Conservation (phyloP, 257 asterid species). For the Cinchona pubescens region DNA sequence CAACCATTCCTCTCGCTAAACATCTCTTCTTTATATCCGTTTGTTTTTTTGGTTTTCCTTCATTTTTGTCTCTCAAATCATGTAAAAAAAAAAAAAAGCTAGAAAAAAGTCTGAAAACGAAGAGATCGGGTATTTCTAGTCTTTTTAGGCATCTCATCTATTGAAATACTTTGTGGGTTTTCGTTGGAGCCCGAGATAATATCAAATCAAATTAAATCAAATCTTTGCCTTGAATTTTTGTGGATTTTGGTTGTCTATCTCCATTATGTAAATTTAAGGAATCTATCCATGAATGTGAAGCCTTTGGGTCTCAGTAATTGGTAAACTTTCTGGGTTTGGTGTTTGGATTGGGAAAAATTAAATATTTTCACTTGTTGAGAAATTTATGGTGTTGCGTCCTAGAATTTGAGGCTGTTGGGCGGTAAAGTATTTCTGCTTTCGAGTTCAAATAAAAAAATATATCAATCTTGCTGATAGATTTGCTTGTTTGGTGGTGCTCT, state of each 20-base stretch:
- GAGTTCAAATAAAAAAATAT: background rate
- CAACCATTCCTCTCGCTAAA: conserved; percentile 92
- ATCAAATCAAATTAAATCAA: too few relatives aligned
- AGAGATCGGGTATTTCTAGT: background rate
- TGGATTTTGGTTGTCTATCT: background rate
- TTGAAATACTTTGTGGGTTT: conserved; percentile 6
- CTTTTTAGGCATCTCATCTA: background rate
- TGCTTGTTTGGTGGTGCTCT: background rate
- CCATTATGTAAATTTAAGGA: background rate
- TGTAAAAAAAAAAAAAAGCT: conserved; percentile 19
- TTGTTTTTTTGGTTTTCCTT: background rate
- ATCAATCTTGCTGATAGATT: background rate
- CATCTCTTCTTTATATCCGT: background rate
- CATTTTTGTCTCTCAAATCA: conserved; percentile 16
- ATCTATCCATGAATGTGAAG: background rate
- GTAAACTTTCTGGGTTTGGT: background rate
- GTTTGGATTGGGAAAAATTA: background rate
- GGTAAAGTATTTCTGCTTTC: background rate
- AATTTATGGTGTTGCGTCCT: background rate
- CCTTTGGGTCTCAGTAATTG: background rate
- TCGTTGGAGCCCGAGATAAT: background rate
- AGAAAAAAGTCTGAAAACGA: background rate
- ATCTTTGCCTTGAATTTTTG: background rate
- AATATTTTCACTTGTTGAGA: background rate
- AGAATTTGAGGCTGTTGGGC: conserved; percentile 1